Percentiles rank a stretch among this genome's conserved stretches.
Evolutionary conservation across 202 grass and related monocot genomes (phyloP).

Genomic region (Carex arenaria): DNA sequence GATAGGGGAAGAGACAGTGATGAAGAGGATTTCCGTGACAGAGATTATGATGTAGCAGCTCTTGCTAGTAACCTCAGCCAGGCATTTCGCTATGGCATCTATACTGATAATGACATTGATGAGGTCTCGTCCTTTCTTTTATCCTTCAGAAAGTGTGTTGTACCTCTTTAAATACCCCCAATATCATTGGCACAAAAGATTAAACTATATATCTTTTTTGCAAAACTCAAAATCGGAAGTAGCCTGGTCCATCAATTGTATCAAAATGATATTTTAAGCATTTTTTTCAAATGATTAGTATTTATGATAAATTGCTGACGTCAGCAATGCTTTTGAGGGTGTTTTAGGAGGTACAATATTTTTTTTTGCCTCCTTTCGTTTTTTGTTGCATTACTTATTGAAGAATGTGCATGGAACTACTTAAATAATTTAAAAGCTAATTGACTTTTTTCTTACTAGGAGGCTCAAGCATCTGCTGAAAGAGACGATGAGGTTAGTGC

Average conservation of each 20-base stretch:
- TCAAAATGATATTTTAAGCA: not conserved
- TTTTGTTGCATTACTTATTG: not conserved
- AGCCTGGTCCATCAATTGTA: not conserved
- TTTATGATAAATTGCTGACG: not conserved
- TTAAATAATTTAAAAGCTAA: not conserved
- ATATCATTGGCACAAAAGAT: not conserved
- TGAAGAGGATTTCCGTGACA: slow-evolving; percentile 93
- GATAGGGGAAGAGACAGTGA: slow-evolving; percentile 92
- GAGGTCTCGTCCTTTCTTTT: slow-evolving; percentile 42
- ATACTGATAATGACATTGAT: slow-evolving; percentile 79
- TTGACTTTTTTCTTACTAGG: slow-evolving; percentile 18
- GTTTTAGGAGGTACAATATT: not conserved
- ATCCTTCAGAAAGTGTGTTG: not conserved
- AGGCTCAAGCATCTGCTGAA: slow-evolving; percentile 74
- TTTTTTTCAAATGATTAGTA: not conserved
- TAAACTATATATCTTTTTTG: not conserved
- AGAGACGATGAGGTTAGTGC: slow-evolving; percentile 76
- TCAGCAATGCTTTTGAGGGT: slow-evolving; percentile 10
- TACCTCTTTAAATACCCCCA: not conserved
- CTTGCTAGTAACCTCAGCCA: slow-evolving; percentile 91
- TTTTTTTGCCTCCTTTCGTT: not conserved
- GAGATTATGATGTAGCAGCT: slow-evolving; percentile 94
- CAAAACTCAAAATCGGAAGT: not conserved
- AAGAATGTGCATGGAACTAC: not conserved
- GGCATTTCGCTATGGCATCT: slow-evolving; percentile 86